phyloP scores from a whole-genome alignment of 371 early-diverging fungal species.

The Rhizopus arrhizus region DNA sequence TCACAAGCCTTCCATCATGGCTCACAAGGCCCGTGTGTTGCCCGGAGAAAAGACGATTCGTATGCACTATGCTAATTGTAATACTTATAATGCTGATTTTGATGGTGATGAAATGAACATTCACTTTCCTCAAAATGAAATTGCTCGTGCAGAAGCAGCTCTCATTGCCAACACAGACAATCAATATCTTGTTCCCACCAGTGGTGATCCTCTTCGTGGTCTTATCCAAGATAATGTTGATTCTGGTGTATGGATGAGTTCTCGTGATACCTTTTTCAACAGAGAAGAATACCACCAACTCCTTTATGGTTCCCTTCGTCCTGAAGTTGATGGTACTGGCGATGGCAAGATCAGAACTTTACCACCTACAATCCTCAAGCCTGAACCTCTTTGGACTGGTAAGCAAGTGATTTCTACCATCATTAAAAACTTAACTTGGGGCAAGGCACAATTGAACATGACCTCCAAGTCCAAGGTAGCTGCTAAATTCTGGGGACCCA shows the following conservation, averaged over 20 bases:
- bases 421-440: slow-evolving; percentile 53
- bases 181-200: slow-evolving; percentile 98
- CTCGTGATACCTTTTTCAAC: slow-evolving; percentile 90
- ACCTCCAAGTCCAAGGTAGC: slow-evolving; percentile 82
- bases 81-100: slow-evolving; percentile 99
- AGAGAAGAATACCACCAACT: slow-evolving; percentile 93
- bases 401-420: slow-evolving; percentile 96
- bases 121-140: slow-evolving; percentile 98
- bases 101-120: slow-evolving; percentile 99
- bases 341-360: slow-evolving; percentile 55
- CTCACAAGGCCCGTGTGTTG: slow-evolving; percentile 98
- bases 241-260: slow-evolving; percentile 96
- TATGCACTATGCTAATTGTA: slow-evolving; percentile 96
- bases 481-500: slow-evolving; percentile 76
- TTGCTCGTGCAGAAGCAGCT: slow-evolving; percentile 93
- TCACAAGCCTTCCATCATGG: slow-evolving; percentile 99
- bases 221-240: slow-evolving; percentile 99
- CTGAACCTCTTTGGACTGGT: slow-evolving; percentile 97
- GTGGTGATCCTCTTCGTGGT: slow-evolving; percentile 99
- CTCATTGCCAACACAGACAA: slow-evolving; percentile 97
- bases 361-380: slow-evolving; percentile 93
- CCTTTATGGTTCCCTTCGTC: slow-evolving; percentile 81
- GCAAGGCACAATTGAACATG: slow-evolving; percentile 85
- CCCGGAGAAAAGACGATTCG: slow-evolving; percentile 97
- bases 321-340: slow-evolving; percentile 89